These are phyloP conservation scores for Phytophthora sp. DNA, from an alignment of 352 stramenopile species.

Conservation along the genomic window DNA sequence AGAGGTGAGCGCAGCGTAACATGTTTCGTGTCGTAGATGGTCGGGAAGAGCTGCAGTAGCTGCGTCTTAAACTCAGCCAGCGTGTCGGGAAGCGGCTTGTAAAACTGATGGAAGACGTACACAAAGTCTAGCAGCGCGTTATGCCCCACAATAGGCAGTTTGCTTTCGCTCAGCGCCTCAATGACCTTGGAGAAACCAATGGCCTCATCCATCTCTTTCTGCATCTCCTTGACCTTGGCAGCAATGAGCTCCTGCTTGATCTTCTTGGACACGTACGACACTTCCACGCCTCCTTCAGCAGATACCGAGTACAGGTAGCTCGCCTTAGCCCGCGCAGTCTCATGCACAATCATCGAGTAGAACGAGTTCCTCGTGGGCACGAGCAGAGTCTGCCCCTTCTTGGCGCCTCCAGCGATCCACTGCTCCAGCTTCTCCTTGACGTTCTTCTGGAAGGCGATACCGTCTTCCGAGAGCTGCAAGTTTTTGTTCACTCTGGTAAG, in stretches of 20 bases:
- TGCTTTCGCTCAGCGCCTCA: conserved; percentile 69
- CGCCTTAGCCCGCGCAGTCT: conserved; percentile 58
- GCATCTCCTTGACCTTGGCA: conserved; percentile 54
- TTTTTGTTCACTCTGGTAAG: conserved; percentile 66
- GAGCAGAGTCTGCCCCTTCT: conserved; percentile 60
- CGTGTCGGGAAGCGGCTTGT: conserved; percentile 71
- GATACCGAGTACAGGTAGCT: conserved; percentile 71
- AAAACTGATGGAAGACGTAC: conserved; percentile 87
- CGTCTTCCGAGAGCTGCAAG: conserved; percentile 56
- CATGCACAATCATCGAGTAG: conserved; percentile 77
- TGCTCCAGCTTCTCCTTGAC: conserved; percentile 54
- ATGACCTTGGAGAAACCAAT: conserved; percentile 86
- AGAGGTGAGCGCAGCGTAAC: conserved; percentile 61
- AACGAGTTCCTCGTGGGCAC: conserved; percentile 72
- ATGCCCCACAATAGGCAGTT: conserved; percentile 81
- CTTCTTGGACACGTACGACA: conserved; percentile 68
- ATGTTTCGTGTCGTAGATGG: conserved; percentile 86
- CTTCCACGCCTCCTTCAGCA: conserved; percentile 50
- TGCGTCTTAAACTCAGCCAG: conserved; percentile 76
- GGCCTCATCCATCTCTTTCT: conserved; percentile 65
- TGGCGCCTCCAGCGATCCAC: conserved; percentile 56
- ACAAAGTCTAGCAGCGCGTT: conserved; percentile 88
- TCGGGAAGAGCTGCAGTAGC: conserved; percentile 72
- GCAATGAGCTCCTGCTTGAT: conserved; percentile 70
- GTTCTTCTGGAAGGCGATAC: conserved; percentile 48